Percentiles rank a stretch among this genome's conserved stretches.
phyloP scores from a whole-genome alignment of 2,329 filamentous ascomycete genomes.

The Exophiala sp. region DNA sequence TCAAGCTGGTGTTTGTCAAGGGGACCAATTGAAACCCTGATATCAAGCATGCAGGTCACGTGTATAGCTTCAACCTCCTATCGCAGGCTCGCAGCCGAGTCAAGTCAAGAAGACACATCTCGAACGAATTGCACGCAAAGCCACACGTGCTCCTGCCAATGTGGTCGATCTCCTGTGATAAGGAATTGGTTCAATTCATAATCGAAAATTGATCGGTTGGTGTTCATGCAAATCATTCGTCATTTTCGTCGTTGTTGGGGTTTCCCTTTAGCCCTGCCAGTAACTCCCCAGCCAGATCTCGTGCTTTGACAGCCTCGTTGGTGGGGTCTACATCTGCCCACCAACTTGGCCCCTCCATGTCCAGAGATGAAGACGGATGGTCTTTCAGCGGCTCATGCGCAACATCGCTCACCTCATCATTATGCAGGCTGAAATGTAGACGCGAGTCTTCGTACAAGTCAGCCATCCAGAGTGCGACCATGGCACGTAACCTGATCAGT shows the following conservation, averaged over 20 bases:
- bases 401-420: background rate
- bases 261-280: conserved; percentile 10
- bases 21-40: conserved; percentile 11
- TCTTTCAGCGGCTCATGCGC: background rate
- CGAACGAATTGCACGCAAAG: conserved; percentile 10
- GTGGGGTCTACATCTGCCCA: conserved; percentile 2
- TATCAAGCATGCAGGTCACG: conserved; percentile 1
- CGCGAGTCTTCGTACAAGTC: conserved; percentile 51
- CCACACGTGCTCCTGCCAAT: conserved; percentile 12
- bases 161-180: background rate
- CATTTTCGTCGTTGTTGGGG: conserved; percentile 5
- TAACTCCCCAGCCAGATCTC: conserved; percentile 13
- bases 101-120: background rate
- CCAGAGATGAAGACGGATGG: background rate
- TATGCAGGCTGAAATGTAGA: background rate
- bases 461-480: conserved; percentile 70
- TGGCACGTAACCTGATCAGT: conserved; percentile 67
- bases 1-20: background rate
- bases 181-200: background rate
- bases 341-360: background rate
- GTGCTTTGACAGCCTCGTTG: conserved; percentile 14
- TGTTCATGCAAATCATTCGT: conserved; percentile 12
- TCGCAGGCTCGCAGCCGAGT: background rate
- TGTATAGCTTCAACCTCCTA: background rate
- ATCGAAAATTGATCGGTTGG: background rate